Base-by-base conservation (phyloP, 2,329 filamentous ascomycete species). In the Calonectria fujianensis region DNA sequence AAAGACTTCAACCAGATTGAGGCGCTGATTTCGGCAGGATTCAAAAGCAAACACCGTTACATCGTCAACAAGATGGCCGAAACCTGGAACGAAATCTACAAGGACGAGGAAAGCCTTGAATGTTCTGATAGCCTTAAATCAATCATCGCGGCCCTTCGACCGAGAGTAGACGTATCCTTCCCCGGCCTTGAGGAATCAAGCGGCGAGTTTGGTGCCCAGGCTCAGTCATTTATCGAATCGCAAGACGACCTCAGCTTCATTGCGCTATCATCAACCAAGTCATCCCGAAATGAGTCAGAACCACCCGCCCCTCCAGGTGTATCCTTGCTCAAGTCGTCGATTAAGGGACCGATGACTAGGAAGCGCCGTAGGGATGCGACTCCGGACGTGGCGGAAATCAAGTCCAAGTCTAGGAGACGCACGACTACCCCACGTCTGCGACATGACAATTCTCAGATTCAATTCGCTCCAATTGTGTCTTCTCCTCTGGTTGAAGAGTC, bases 361-460 rank as follows among this genome's bases (percentile, higher is more conserved):
- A 85, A 84, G 67, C 82, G 81, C 24, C 80, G 75, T 59, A 76
- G 78, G 16, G 81, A 85, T 61, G 70, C 74, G 20, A 82, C 82
- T 20, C 78, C 82, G 3, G 82, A 82, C 29, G 52, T 76, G 2
- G 70, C 70, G 29, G 79, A 74, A n/a, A 63, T 72, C 24, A 83
- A 79, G 63, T 61, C 80, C 35, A 67, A 75, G 13, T 61, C 79
- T 48, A 67, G 74, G 14, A 84, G 83, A 66, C 77, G 79, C 31
- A 81, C 75, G 4, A 81, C 73, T 31, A 91, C 89, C 61, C 87
- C 89, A 24, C 91, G 90, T 74, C 87, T 93, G 35, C 91, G 94
- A 41, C 95, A 98, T 79, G 91, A 98, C 75, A 91, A 97, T 83
- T 97, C 95, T 0, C 95, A 97, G 80, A 90, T 97, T 32, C 90